These are phyloP conservation scores for Akanthomyces dipterigenus DNA, from an alignment of 2,329 filamentous ascomycete species.

Conservation along the genomic window DNA sequence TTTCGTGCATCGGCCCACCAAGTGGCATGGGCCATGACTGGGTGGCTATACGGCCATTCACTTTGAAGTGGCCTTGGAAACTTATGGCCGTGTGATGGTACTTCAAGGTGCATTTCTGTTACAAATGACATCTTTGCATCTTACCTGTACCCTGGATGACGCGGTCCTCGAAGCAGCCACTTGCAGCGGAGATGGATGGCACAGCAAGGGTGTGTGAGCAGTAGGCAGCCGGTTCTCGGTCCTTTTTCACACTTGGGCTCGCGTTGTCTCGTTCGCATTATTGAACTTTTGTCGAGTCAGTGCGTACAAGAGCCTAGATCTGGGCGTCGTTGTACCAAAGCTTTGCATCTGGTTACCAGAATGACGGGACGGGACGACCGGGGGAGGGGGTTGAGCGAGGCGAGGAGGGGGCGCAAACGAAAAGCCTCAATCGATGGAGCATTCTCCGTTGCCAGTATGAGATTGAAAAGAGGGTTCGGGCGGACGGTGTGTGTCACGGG, in stretches of 20 bases:
- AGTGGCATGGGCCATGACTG: background rate
- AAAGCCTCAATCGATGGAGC: slow-evolving; percentile 2
- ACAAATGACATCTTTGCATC: background rate
- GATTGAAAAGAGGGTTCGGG: background rate
- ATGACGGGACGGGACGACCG: slow-evolving; percentile 7
- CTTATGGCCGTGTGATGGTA: background rate
- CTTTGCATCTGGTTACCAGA: slow-evolving; percentile 1
- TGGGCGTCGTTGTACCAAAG: background rate
- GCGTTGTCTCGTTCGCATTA: background rate
- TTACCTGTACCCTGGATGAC: background rate
- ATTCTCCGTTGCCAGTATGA: background rate
- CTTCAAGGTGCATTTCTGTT: background rate
- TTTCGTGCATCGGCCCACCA: background rate
- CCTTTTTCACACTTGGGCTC: background rate
- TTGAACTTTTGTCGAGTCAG: background rate
- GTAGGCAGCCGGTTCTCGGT: background rate
- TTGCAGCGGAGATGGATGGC: background rate
- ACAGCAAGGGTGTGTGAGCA: background rate
- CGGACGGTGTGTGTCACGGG: background rate
- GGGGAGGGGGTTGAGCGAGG: background rate
- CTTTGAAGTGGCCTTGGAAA: background rate
- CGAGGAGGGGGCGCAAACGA: background rate
- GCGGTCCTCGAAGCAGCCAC: background rate
- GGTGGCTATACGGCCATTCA: background rate
- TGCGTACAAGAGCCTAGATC: background rate